These are phyloP conservation scores for Nakazawaea populi DNA, from an alignment of 805 yeast species.

Conservation along the genomic window DNA sequence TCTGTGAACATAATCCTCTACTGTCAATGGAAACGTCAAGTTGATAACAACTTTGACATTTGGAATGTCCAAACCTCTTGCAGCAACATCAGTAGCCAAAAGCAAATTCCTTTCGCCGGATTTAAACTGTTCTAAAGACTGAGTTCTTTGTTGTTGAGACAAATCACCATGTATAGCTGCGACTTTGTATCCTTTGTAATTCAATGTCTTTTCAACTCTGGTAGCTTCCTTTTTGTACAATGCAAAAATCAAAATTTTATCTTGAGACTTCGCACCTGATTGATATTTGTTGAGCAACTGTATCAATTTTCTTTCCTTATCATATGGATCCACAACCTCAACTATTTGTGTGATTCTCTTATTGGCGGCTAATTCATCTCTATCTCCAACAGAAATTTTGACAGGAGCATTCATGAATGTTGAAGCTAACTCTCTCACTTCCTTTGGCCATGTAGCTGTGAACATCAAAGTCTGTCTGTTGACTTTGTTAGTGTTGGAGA, in stretches of 20 bases:
- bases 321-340: slow-evolving; percentile 80
- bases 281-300: slow-evolving; percentile 72
- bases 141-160: slow-evolving; percentile 86
- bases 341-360: slow-evolving; percentile 90
- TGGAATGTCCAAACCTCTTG: slow-evolving; percentile 96
- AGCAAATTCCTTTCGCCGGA: slow-evolving; percentile 67
- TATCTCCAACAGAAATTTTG: slow-evolving; percentile 87
- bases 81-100: slow-evolving; percentile 97
- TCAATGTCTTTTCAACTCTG: slow-evolving; percentile 74
- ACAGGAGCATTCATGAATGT: slow-evolving; percentile 83
- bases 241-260: slow-evolving; percentile 87
- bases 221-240: slow-evolving; percentile 95
- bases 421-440: slow-evolving; percentile 87
- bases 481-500: slow-evolving; percentile 28
- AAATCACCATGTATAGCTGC: slow-evolving; percentile 97
- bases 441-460: slow-evolving; percentile 99
- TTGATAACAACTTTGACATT: slow-evolving; percentile 94
- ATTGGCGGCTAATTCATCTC: slow-evolving; percentile 92
- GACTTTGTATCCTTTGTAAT: slow-evolving; percentile 68
- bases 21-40: slow-evolving; percentile 92
- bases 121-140: slow-evolving; percentile 81
- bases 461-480: slow-evolving; percentile 93
- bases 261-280: slow-evolving; percentile 55
- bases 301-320: slow-evolving; percentile 72
- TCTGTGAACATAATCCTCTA: slow-evolving; percentile 95